A percentile compares a stretch with the other conserved stretches of the same genome.
Evolutionary conservation across 345 rosid species (phyloP).

Genomic region (Hypericum androsaemum): DNA sequence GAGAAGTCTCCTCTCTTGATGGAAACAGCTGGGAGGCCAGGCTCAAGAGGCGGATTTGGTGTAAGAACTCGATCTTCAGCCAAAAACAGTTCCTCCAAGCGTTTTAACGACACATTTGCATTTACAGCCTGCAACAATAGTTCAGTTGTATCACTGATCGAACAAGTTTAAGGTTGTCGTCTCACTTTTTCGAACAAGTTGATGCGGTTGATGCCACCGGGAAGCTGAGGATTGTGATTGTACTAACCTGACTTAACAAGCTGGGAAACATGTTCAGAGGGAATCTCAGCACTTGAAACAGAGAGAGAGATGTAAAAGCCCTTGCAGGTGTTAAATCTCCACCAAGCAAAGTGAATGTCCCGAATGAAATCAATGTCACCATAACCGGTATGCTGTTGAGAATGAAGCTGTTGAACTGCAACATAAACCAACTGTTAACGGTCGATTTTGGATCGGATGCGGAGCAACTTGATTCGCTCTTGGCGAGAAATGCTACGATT

Average conservation of each 20-base stretch:
- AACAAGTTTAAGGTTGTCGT: too few species aligned
- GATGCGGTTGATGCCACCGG: neutral
- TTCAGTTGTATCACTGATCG: conserved; percentile 1
- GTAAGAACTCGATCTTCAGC: conserved; percentile 71
- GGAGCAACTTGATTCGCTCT: too few species aligned
- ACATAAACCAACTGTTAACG: conserved; percentile 4
- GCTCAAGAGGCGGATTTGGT: conserved; percentile 72
- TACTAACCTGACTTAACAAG: conserved; percentile 23
- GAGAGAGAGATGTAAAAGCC: conserved; percentile 27
- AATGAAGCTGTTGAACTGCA: conserved; percentile 27
- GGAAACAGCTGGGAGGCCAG: conserved; percentile 65
- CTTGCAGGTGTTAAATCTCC: conserved; percentile 29
- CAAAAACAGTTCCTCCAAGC: conserved; percentile 72
- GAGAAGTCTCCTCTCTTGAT: conserved; percentile 74
- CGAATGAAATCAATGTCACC: conserved; percentile 26
- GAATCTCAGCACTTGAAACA: conserved; percentile 25
- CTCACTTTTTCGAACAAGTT: neutral
- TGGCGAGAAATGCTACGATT: neutral
- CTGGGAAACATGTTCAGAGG: conserved; percentile 29
- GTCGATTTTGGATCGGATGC: too few species aligned
- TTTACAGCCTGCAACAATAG: conserved; percentile 56
- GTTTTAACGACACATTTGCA: conserved; percentile 85
- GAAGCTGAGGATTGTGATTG: neutral
- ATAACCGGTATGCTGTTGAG: conserved; percentile 27
- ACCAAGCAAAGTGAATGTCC: conserved; percentile 24